Percentiles rank a stretch among this genome's conserved stretches.
Conservation (phyloP, 176 grass and related monocot species). For the Chloris gayana region DNA sequence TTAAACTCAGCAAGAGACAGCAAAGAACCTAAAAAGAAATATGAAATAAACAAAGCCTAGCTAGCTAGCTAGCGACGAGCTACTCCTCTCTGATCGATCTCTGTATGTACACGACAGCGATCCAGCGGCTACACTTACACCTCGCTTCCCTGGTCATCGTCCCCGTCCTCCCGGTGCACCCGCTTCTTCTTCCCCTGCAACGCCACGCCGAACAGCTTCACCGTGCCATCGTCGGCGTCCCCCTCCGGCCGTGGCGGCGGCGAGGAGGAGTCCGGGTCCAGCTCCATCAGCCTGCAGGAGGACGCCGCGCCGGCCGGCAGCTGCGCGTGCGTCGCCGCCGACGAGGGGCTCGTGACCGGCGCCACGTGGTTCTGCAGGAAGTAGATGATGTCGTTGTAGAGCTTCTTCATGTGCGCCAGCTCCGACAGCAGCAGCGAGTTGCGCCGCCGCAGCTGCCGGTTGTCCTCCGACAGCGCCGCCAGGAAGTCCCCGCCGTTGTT, state of each 20-base stretch:
- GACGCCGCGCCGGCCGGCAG: too few species aligned
- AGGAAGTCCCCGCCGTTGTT: conserved; percentile 48
- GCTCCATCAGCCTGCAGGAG: conserved; percentile 54
- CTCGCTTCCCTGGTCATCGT: conserved; percentile 42
- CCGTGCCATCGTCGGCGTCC: conserved; percentile 28
- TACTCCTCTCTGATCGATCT: conserved; percentile 42
- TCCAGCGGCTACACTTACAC: conserved; percentile 15
- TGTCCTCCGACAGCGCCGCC: conserved; percentile 87
- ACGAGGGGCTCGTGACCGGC: conserved; percentile 46
- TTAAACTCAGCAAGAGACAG: conserved; percentile 3
- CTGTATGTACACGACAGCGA: conserved; percentile 41
- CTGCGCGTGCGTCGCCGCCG: conserved; percentile 1
- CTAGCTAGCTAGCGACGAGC: conserved; percentile 16
- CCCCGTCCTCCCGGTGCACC: conserved; percentile 34
- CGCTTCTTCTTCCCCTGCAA: conserved; percentile 71
- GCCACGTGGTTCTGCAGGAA: conserved; percentile 91
- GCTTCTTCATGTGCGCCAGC: conserved; percentile 95
- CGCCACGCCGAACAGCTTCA: conserved; percentile 94
- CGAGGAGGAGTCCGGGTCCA: conserved; percentile 34
- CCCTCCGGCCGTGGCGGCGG: conserved; percentile 4
- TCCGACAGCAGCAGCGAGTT: conserved; percentile 86
- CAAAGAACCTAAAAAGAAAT: conserved; percentile 20
- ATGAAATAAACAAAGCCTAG: conserved; percentile 34
- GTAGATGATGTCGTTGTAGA: conserved; percentile 95
- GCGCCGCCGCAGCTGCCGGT: conserved; percentile 70